These are phyloP conservation scores for Craspedostauros australis DNA, from an alignment of 108 stramenopile genomes.

Conservation along the genomic window DNA sequence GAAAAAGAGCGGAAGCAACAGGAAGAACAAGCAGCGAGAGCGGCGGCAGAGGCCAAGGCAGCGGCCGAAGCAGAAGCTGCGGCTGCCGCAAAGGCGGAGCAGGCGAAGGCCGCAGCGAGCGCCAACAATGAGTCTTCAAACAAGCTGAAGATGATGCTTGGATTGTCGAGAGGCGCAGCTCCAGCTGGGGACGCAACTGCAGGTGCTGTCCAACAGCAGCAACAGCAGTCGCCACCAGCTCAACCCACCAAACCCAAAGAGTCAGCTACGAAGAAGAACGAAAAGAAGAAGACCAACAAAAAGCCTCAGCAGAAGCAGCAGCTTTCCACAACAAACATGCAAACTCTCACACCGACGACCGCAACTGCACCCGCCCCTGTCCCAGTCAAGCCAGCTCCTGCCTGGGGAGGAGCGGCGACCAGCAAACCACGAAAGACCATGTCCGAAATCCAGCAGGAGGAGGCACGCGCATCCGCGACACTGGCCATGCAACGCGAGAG, in stretches of 20 bases:
- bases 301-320: constrained; percentile 26
- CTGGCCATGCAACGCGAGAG: constrained; percentile 52
- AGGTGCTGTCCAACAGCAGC: constrained; percentile 16
- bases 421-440: constrained; percentile 55
- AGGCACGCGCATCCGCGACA: constrained; percentile 62
- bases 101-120: constrained; percentile 14
- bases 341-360: background rate
- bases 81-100: constrained; percentile 11
- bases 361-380: constrained; percentile 16
- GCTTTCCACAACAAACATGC: too few relatives aligned
- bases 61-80: constrained; percentile 18
- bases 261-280: constrained; percentile 1
- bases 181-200: constrained; percentile 5
- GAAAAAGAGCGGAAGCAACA: constrained; percentile 19
- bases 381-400: constrained; percentile 42
- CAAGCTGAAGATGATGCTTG: constrained; percentile 88
- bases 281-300: constrained; percentile 25
- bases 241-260: constrained; percentile 9
- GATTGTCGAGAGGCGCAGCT: constrained; percentile 36
- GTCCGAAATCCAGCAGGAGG: constrained; percentile 88
- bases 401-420: constrained; percentile 61
- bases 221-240: constrained; percentile 2
- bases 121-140: constrained; percentile 54
- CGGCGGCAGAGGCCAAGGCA: constrained; percentile 14
- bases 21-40: constrained; percentile 18